Evolutionary conservation across 352 stramenopile genomes (phyloP).

Genomic region (Phytophthora rubi): DNA sequence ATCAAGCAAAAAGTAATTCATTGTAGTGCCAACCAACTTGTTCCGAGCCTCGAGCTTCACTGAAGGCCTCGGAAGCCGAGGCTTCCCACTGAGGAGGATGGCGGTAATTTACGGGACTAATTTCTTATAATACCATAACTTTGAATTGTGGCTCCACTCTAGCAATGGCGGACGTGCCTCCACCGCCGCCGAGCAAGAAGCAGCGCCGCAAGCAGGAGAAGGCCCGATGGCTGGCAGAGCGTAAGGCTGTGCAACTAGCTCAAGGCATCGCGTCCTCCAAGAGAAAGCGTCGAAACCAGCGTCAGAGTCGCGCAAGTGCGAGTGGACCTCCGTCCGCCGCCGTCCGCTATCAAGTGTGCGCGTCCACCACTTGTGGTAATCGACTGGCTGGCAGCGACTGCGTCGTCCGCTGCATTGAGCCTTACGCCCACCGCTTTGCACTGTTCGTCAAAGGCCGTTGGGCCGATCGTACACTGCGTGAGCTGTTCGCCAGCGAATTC

Average conservation of each 20-base stretch:
- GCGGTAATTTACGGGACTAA: neutral
- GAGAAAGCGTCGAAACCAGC: conserved; percentile 55
- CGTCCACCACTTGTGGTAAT: conserved; percentile 41
- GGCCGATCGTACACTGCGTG: conserved; percentile 77
- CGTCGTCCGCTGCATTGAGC: conserved; percentile 60
- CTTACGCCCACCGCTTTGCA: conserved; percentile 93
- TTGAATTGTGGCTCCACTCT: neutral
- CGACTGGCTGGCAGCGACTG: conserved; percentile 32
- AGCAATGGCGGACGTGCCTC: conserved; percentile 23
- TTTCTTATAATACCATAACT: neutral
- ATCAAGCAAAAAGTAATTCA: no score
- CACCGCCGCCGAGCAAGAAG: conserved; percentile 46
- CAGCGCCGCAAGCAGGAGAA: conserved; percentile 57
- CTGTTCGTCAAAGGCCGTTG: conserved; percentile 93
- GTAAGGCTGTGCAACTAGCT: conserved; percentile 36
- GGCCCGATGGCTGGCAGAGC: conserved; percentile 41
- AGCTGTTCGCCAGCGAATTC: conserved; percentile 85
- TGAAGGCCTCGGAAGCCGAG: no score
- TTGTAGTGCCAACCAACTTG: no score
- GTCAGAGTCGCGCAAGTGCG: conserved; percentile 21
- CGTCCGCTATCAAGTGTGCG: conserved; percentile 34
- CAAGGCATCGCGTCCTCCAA: conserved; percentile 22
- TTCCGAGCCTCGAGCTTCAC: no score
- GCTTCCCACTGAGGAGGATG: no score
- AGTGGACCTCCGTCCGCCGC: conserved; percentile 19